phyloP scores from a whole-genome alignment of 805 yeast species.

The Candida taoyuanica region DNA sequence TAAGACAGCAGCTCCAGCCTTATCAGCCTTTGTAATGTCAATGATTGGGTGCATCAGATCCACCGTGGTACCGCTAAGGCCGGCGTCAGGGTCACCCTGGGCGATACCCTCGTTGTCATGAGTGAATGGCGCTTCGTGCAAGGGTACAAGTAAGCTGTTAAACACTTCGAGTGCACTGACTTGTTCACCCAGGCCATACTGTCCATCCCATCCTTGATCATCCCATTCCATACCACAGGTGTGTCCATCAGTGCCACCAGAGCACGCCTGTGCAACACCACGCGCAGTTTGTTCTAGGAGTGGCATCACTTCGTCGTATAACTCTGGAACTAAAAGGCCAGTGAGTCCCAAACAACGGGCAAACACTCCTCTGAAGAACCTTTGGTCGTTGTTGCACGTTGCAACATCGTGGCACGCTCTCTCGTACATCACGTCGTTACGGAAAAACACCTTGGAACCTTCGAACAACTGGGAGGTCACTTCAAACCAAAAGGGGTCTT shows the following conservation, averaged over 20 bases:
- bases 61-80: constrained; percentile 36
- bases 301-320: constrained; percentile 38
- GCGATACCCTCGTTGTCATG: constrained; percentile 47
- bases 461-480: constrained; percentile 41
- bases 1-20: constrained; percentile 82
- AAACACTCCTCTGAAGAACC: constrained; percentile 68
- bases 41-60: constrained; percentile 34
- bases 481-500: constrained; percentile 44
- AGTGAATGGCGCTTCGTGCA: constrained; percentile 48
- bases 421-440: constrained; percentile 52
- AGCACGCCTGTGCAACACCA: constrained; percentile 67
- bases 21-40: constrained; percentile 53
- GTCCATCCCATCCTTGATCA: constrained; percentile 53
- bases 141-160: constrained; percentile 39
- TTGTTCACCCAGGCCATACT: constrained; percentile 74
- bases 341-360: constrained; percentile 60
- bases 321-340: constrained; percentile 47
- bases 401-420: constrained; percentile 47
- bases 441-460: constrained; percentile 46
- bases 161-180: constrained; percentile 65
- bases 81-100: constrained; percentile 48
- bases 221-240: constrained; percentile 76
- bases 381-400: constrained; percentile 68
- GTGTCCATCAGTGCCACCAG: constrained; percentile 69
- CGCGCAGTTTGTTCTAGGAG: constrained; percentile 47